Evolutionary conservation across 2,329 filamentous ascomycete species (phyloP), one percentile per base, ranked within the genome.

Genomic region (Purpureocillium takamizusanense): DNA sequence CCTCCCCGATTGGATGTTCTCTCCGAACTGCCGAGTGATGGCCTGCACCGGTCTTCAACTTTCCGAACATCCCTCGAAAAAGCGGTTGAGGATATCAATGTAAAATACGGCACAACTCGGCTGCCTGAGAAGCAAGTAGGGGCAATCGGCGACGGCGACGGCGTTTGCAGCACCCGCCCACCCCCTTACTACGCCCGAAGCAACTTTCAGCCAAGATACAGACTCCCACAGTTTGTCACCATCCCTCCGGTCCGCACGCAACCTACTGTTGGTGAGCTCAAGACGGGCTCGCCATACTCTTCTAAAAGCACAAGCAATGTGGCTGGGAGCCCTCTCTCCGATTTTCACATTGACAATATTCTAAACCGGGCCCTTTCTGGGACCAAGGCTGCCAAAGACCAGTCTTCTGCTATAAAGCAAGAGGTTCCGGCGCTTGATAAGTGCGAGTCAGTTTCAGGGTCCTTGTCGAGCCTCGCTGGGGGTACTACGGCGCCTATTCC

Each of bases 1-100:
- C 48, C 56, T 9, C 57, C 57, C 14, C 50, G 48, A 8, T 46
- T 61, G 17, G 52, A 51, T n/a, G 40, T 56, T 36, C 42, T 57
- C 13, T 43, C 43, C 21, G 54, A 55, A 16, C 29, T 57, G 7
- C 49, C 51, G 2, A 28, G 32, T 6, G 50, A 48, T 33, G 46
- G 36, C 10, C 34, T 55, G 13, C 44, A 50, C 23, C 46, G 48
- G 36, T 54, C 54, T 2, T 55, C 51, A 8, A 54, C 54, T 6
- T 55, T 61, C 38, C 46, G 51, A 33, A 42, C 44, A 21, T 47
- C 40, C 23, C 44, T 61, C 21, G 56, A 60, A 32, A 53, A 53
- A 36, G 50, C 51, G 30, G 55, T 50, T 6, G 48, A 51, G 23
- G 51, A 54, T 21, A 55, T 58, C 37, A 50, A 55, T 32, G 40